Evolutionary conservation across 2,329 filamentous ascomycete species (phyloP), one percentile per base, ranked within the genome.

Genomic region (Drechslerella dactyloides): DNA sequence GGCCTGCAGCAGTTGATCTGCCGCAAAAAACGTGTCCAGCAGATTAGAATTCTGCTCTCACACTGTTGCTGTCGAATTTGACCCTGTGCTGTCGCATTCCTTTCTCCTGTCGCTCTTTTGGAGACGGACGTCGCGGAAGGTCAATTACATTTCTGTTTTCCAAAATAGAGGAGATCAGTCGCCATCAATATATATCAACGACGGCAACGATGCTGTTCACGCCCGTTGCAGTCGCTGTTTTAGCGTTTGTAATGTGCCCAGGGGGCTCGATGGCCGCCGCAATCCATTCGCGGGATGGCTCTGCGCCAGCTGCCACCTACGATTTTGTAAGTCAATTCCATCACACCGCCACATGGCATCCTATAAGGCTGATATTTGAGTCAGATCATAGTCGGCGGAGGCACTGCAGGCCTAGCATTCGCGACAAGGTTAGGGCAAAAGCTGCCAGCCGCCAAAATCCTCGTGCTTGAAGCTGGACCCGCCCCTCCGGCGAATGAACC

Each of bases 381-480:
- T 23, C 40, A 72, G 66, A 72, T 72, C 50, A 51, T 72, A 11
- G 44, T 72, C 40, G 66, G 69, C 46, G 72, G 72, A 27, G 72
- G 72, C 42, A 74, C 72, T 21, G 60, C 72, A 15, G 72, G 72
- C 50, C 30, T 65, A 19, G 65, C 63, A 24, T 51, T 74, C 8
- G 72, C 72, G 5, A 63, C 72, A 11, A 57, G 72, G 23, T 55
- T 74, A 19, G 60, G 66, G 23, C 59, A 72, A 24, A 72, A 72
- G 48, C 48, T 72, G 11, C 60, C 66, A 23, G 60, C 56, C 13
- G 46, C 66, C 7, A 64, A 60, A 46, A 61, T 72, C 23, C 50
- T 72, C 13, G 50, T 72, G 10, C 54, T 72, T 23, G 66, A 72
- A 60, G 66, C 66, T 13, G 66, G 66, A 17, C 66, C 66, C 1